Percentiles rank a stretch among this genome's conserved stretches.
Evolutionary conservation across 2,329 filamentous ascomycete genomes (phyloP).

Genomic region (Tolypocladium endophyticum): DNA sequence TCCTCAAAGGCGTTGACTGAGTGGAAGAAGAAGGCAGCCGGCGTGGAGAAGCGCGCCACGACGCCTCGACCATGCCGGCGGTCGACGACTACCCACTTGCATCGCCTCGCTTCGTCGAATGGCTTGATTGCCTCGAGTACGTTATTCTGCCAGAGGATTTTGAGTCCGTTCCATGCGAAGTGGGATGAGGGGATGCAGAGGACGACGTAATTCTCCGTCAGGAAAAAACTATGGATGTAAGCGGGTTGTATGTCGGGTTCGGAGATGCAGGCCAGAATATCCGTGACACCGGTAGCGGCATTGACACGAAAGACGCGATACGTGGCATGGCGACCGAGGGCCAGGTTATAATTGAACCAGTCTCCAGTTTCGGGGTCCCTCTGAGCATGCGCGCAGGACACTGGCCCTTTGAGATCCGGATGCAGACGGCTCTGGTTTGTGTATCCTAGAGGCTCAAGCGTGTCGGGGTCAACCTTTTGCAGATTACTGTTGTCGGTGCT

Average conservation of each 20-base stretch:
- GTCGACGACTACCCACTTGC: conserved; percentile 68
- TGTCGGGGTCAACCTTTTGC: conserved; percentile 56
- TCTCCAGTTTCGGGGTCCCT: conserved; percentile 65
- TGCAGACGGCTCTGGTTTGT: conserved; percentile 52
- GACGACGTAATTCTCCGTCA: conserved; percentile 60
- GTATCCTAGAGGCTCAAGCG: conserved; percentile 61
- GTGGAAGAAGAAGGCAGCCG: conserved; percentile 71
- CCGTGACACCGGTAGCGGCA: conserved; percentile 51
- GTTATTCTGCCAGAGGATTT: conserved; percentile 55
- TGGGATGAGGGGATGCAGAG: conserved; percentile 63
- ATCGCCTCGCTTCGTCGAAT: conserved; percentile 45
- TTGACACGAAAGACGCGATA: conserved; percentile 63
- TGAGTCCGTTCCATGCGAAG: conserved; percentile 44
- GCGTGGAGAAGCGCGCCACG: conserved; percentile 56
- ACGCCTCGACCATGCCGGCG: conserved; percentile 51
- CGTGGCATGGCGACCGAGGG: conserved; percentile 41
- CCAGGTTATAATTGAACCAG: conserved; percentile 73
- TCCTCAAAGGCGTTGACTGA: conserved; percentile 69
- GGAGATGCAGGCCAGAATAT: conserved; percentile 58
- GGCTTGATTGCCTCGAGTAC: conserved; percentile 56
- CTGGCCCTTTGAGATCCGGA: conserved; percentile 53
- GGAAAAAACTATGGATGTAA: conserved; percentile 76
- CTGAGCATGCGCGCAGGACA: conserved; percentile 62
- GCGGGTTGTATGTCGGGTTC: conserved; percentile 40
- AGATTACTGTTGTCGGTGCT: conserved; percentile 40